phyloP scores from a whole-genome alignment of 371 early-diverging fungal genomes.

The Basidiobolus meristosporus region DNA sequence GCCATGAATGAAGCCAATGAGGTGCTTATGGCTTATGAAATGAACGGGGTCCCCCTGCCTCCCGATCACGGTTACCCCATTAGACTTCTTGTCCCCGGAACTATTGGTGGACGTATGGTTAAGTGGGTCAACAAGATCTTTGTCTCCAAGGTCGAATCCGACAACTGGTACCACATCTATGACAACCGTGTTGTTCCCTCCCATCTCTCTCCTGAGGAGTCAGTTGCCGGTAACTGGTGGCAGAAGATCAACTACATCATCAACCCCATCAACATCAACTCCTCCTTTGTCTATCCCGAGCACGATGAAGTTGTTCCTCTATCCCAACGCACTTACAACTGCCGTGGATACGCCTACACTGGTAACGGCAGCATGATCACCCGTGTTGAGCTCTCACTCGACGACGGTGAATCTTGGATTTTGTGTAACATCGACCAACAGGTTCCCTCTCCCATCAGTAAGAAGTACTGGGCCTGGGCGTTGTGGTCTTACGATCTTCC shows the following conservation, averaged over 20 bases:
- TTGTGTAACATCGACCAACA: slow-evolving; percentile 19
- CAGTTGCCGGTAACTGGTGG: slow-evolving; percentile 29
- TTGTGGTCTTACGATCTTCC: slow-evolving; percentile 33
- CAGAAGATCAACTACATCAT: slow-evolving; percentile 33
- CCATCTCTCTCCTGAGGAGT: slow-evolving; percentile 18
- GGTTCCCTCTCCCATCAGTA: slow-evolving; percentile 3
- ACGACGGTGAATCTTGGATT: slow-evolving; percentile 61
- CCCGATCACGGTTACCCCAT: slow-evolving; percentile 66
- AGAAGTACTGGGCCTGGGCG: slow-evolving; percentile 46
- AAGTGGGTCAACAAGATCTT: slow-evolving; percentile 52
- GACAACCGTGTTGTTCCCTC: slow-evolving; percentile 72
- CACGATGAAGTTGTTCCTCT: slow-evolving; percentile 15
- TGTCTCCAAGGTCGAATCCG: slow-evolving; percentile 33
- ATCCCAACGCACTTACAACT: slow-evolving; percentile 12
- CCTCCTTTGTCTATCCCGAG: slow-evolving; percentile 23
- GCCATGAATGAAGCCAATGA: slow-evolving; percentile 45
- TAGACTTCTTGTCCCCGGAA: slow-evolving; percentile 63
- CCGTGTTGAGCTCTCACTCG: slow-evolving; percentile 67
- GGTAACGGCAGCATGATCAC: slow-evolving; percentile 54
- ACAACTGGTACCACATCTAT: slow-evolving; percentile 47
- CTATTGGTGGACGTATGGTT: slow-evolving; percentile 70
- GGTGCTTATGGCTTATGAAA: slow-evolving; percentile 56
- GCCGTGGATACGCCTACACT: slow-evolving; percentile 54
- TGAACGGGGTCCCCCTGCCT: slow-evolving; percentile 58
- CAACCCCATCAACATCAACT: slow-evolving; percentile 46